A percentile compares a stretch with the other conserved stretches of the same genome.
phyloP scores from a whole-genome alignment of 352 stramenopile genomes.

The Globisporangium cederbergense region DNA sequence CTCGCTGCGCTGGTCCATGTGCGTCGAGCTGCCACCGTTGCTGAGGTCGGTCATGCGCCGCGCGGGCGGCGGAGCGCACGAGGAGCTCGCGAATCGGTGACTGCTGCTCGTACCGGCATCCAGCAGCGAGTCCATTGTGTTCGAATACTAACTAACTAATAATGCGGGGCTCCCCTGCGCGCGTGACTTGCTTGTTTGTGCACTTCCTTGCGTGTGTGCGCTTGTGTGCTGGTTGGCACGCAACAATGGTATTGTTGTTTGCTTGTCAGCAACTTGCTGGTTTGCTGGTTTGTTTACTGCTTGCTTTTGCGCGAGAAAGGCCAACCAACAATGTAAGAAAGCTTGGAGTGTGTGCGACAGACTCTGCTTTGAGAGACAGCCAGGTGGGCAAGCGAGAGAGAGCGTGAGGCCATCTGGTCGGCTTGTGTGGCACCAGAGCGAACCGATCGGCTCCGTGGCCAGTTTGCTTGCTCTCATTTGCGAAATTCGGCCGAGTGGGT shows the following conservation, averaged over 20 bases:
- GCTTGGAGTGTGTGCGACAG: constrained; percentile 4
- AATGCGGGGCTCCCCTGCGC: too few species aligned
- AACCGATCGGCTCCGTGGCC: neutral
- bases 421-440: neutral
- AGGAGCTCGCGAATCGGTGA: constrained; percentile 7
- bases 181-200: neutral
- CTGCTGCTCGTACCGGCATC: constrained; percentile 1
- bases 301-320: neutral
- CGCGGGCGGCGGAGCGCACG: neutral
- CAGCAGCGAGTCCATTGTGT: constrained; percentile 14
- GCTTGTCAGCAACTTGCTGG: neutral
- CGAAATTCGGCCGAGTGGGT: neutral
- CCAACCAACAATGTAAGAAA: neutral
- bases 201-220: neutral
- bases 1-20: constrained; percentile 1
- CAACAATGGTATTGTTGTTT: constrained; percentile 6
- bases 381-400: neutral
- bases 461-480: neutral
- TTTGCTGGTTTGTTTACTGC: neutral
- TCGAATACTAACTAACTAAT: too few species aligned
- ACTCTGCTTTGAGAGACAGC: constrained; percentile 2
- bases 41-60: constrained; percentile 2
- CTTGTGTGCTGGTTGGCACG: neutral
- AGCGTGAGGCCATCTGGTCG: neutral
- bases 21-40: neutral